phyloP scores from a whole-genome alignment of 768 basidiomycete species.

The Trametes cingulata region DNA sequence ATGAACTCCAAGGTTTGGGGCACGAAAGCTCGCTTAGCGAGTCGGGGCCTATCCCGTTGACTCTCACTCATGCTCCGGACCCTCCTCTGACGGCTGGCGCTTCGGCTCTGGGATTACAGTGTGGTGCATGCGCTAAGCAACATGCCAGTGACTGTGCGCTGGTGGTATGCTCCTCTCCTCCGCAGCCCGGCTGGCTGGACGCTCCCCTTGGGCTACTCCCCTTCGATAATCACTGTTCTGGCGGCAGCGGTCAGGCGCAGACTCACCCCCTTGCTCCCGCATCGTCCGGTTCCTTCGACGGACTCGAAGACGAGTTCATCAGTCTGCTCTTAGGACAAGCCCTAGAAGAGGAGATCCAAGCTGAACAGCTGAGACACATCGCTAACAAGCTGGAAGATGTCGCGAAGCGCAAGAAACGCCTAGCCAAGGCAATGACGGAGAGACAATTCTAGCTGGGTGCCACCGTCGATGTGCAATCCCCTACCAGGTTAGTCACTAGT shows the following conservation, averaged over 20 bases:
- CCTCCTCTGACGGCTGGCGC: neutral
- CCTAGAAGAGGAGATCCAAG: constrained; percentile 14
- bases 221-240: neutral
- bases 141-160: neutral
- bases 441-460: neutral
- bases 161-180: too few relatives aligned
- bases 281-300: neutral
- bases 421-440: constrained; percentile 3
- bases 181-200: neutral
- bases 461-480: neutral
- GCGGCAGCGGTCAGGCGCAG: too few relatives aligned
- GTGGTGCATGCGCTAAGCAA: neutral
- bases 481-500: neutral
- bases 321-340: constrained; percentile 13
- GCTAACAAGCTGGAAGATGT: constrained; percentile 11
- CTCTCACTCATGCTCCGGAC: neutral
- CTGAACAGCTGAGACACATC: constrained; percentile 9
- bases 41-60: neutral
- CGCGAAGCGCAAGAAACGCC: constrained; percentile 10
- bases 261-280: neutral
- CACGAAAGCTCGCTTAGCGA: neutral
- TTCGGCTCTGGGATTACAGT: neutral
- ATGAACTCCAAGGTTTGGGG: constrained; percentile 20
- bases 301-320: constrained; percentile 14
- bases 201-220: neutral